Percentiles rank a stretch among this genome's conserved stretches.
These are phyloP conservation scores for Fusarium poae DNA, from an alignment of 2,329 filamentous ascomycete species.

Conservation along the genomic window DNA sequence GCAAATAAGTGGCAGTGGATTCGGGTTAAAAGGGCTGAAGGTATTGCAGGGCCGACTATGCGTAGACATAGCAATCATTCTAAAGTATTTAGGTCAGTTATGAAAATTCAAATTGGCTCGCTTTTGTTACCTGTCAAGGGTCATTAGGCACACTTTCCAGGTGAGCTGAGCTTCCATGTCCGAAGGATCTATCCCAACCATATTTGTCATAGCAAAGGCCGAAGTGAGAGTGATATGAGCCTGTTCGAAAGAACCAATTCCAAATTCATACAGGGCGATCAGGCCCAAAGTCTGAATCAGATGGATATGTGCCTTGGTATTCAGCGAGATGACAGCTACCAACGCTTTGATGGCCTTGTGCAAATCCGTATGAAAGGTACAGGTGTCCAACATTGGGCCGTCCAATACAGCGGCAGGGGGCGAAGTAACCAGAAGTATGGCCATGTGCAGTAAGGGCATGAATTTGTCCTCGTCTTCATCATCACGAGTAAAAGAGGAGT, in stretches of 20 bases:
- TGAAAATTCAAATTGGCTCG: no score
- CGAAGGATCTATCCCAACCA: background rate
- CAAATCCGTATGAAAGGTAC: background rate
- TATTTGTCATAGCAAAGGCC: background rate
- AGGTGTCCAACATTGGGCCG: no score
- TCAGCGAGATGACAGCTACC: background rate
- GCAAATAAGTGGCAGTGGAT: background rate
- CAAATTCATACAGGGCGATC: slow-evolving; percentile 9
- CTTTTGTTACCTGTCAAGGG: background rate
- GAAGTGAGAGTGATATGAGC: slow-evolving; percentile 3
- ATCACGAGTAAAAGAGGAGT: accelerated
- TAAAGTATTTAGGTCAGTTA: background rate
- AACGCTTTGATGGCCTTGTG: background rate
- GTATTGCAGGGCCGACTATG: background rate
- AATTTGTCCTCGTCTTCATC: background rate
- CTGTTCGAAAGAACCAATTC: background rate
- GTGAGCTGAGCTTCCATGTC: background rate
- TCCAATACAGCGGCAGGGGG: background rate
- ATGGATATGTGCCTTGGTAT: background rate
- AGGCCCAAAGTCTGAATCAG: background rate
- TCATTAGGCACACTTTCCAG: slow-evolving; percentile 4
- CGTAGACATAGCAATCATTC: background rate
- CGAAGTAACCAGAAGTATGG: background rate
- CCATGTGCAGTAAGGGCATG: background rate
- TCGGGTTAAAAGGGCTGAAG: background rate